Base-by-base conservation (phyloP, 192 early-diverging fungal species). In the Coemansia sp. region DNA sequence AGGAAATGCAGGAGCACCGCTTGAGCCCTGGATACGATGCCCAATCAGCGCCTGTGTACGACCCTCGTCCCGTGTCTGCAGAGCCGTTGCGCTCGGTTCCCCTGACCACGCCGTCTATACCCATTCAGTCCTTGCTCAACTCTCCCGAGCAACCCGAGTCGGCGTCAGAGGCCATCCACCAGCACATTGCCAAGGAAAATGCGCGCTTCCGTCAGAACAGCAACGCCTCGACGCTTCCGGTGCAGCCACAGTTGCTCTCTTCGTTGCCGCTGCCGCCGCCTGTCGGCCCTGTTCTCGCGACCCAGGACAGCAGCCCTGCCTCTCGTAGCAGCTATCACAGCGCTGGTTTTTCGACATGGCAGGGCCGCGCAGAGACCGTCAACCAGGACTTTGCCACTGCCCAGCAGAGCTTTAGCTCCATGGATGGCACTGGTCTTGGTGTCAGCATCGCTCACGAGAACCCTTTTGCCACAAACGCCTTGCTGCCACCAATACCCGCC, bases 271-370 rank as follows among this genome's bases (percentile, higher is more conserved):
- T 52, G 35, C 34, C 73, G 51, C 55, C 62, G n/a, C 69, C 59
- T 15, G 35, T 66, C 5, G 61, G 20, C 5, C 36, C 36, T 32
- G 39, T 39, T 38, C 38, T 66, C 14, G 55, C 59, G n/a, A 57
- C 63, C 38, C 66, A 72, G 22, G 66, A 77, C 65, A 82, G 79
- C 62, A 73, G 79, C 53, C 79, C 74, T 33, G 69, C 64, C 36
- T 82, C 79, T 32, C 67, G 57, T 35, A 82, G 79, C 68, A 82
- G 79, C 75, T 82, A 82, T 66, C 79, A 82, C 58, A 82, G 79
- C 68, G 75, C 79, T 8, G 75, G 75, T 3, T 77, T 74, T 58
- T 82, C 79, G 8, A 48, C 62, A 54, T 82, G 79, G 79, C 64
- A 71, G 8, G 79, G 75, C 39, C 71, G 71, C 43, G 79, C 75